phyloP scores from a whole-genome alignment of 2,329 filamentous ascomycete species.

The Trichoderma aggressivum region DNA sequence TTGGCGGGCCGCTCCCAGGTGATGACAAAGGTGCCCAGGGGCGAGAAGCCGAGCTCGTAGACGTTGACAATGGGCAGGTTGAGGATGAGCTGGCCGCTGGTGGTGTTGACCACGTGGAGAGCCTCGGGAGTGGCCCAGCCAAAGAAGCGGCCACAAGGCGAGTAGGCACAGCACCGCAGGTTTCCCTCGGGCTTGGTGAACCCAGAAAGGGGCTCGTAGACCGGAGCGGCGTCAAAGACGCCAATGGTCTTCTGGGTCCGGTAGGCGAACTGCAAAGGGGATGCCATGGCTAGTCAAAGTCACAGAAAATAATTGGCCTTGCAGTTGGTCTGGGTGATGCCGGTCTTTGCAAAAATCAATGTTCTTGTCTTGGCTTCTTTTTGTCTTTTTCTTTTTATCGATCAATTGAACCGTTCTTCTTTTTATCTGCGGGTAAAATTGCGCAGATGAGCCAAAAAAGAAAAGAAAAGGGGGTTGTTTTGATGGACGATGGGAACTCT shows the following conservation, averaged over 20 bases:
- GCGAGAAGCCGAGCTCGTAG: slow-evolving; percentile 93
- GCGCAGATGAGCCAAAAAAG: background rate
- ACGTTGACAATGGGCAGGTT: slow-evolving; percentile 77
- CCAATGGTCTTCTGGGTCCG: slow-evolving; percentile 96
- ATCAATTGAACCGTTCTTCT: slow-evolving; percentile 16
- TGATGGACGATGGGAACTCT: slow-evolving; percentile 15
- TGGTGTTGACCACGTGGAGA: slow-evolving; percentile 81
- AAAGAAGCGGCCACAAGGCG: slow-evolving; percentile 92
- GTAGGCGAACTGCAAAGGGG: slow-evolving; percentile 91
- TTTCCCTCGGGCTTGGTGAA: slow-evolving; percentile 89
- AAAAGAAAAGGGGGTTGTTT: background rate
- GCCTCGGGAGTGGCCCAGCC: slow-evolving; percentile 88
- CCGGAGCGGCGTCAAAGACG: slow-evolving; percentile 84
- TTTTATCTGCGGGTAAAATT: background rate
- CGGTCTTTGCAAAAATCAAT: slow-evolving; percentile 11
- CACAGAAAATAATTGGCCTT: slow-evolving; percentile 51
- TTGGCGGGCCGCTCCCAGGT: slow-evolving; percentile 94
- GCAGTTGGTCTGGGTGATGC: slow-evolving; percentile 18
- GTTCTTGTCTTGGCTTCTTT: slow-evolving; percentile 13
- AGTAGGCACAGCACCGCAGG: slow-evolving; percentile 92
- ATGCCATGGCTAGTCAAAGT: slow-evolving; percentile 93
- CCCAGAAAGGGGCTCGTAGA: slow-evolving; percentile 79
- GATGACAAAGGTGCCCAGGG: slow-evolving; percentile 85
- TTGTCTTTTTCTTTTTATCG: background rate
- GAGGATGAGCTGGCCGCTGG: slow-evolving; percentile 69